Evolutionary conservation across 1,139 yeast species (phyloP).

Genomic region (Hyphopichia pseudoburtonii): DNA sequence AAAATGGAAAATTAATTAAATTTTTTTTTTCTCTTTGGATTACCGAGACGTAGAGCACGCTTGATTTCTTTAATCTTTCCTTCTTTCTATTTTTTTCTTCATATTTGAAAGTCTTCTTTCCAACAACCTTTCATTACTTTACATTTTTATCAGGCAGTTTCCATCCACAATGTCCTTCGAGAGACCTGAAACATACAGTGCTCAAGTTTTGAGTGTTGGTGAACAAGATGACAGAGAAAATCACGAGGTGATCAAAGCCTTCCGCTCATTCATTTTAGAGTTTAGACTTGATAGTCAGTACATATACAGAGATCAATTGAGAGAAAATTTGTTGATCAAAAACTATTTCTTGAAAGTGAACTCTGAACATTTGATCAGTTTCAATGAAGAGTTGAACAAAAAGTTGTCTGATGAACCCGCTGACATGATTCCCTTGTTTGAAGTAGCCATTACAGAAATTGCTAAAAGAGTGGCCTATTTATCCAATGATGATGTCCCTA

Average conservation of each 20-base stretch:
- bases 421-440: constrained; percentile 87
- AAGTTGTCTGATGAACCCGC: constrained; percentile 82
- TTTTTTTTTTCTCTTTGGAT: background rate
- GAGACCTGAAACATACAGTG: constrained; percentile 76
- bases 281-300: constrained; percentile 82
- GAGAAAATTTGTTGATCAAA: constrained; percentile 81
- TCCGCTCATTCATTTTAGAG: constrained; percentile 79
- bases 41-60: background rate
- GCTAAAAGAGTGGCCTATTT: constrained; percentile 77
- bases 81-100: background rate
- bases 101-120: too few species aligned
- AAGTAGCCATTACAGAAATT: constrained; percentile 84
- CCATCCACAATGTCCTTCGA: constrained; percentile 63
- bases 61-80: background rate
- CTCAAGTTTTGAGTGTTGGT: constrained; percentile 86
- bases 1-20: constrained; percentile 14
- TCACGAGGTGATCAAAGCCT: constrained; percentile 76
- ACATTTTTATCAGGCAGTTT: too few species aligned
- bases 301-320: constrained; percentile 86
- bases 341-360: constrained; percentile 74
- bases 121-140: too few species aligned
- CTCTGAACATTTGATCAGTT: constrained; percentile 82
- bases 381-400: constrained; percentile 86
- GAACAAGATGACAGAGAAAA: constrained; percentile 64
- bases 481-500: constrained; percentile 54